Percentiles rank a stretch among this genome's conserved stretches.
phyloP scores from a whole-genome alignment of 1,139 yeast genomes.

The Kurtzmaniella quercitrusa region DNA sequence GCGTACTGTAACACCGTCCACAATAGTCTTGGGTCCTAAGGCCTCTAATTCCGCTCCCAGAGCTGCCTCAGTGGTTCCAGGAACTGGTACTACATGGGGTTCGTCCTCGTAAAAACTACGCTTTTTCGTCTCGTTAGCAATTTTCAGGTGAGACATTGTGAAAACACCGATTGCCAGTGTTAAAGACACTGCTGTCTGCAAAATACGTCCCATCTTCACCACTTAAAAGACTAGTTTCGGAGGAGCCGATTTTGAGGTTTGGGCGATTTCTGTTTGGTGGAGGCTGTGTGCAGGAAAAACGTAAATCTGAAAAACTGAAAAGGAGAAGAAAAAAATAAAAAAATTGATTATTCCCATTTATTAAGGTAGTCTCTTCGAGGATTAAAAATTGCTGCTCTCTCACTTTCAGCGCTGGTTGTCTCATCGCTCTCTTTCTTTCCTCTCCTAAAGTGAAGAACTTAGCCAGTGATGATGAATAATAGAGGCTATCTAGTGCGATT shows the following conservation, averaged over 20 bases:
- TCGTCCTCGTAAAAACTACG: constrained; percentile 58
- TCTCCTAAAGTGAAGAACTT: neutral
- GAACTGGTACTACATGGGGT: constrained; percentile 43
- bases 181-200: constrained; percentile 2
- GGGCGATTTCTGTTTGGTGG: constrained; percentile 1
- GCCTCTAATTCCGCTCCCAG: constrained; percentile 39
- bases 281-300: neutral
- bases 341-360: too few species aligned
- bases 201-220: neutral
- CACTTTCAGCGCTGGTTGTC: neutral
- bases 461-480: neutral
- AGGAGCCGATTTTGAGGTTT: neutral
- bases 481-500: neutral
- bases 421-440: neutral
- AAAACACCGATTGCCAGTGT: constrained; percentile 2
- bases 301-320: too few species aligned
- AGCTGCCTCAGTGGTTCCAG: constrained; percentile 54
- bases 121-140: constrained; percentile 34
- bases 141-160: constrained; percentile 7
- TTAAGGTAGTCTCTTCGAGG: too few species aligned
- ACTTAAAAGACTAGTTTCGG: neutral
- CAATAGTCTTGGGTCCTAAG: constrained; percentile 40
- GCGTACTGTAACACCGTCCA: constrained; percentile 58
- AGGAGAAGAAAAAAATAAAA: too few species aligned
- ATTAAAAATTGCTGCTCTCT: neutral